Evolutionary conservation across 768 basidiomycete genomes (phyloP), one percentile per base, ranked within the genome.

Genomic region (Boletus eberwhitei): DNA sequence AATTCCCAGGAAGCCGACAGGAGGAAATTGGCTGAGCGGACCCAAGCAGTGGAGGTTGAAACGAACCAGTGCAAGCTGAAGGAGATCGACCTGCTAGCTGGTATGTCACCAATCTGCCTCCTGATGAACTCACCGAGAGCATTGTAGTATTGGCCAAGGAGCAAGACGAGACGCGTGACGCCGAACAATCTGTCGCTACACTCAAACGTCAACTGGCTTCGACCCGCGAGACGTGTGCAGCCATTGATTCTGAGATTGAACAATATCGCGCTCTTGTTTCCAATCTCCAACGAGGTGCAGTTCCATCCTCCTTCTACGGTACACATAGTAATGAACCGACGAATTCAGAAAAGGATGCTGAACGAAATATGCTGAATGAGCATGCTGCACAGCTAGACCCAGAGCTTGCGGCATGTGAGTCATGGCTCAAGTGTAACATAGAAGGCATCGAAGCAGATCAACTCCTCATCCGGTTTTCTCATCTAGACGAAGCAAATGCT

Each of bases 401-500:
- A 2, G 87, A 90, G 59, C 71, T 89, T 24, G 69, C 73, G 3
- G 77, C 71, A 14, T 80, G 80, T 59, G 84, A 90, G 72, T 74
- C 75, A 8, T 71, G 74, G 34, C 71, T 90, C 32, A 78, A 79
- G 16, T 88, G 84, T 66, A 70, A 77, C 16, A 79, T 94, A n/a
- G 90, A 94, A 68, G 91, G 91, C 37, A 80, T 94, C 39, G 84
- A 84, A 62, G 76, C 75, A 35, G 86, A 89, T 66, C 79, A 83
- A 44, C 77, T 94, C 19, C 78, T 93, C 43, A 74, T 94, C 51
- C 83, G 85, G 5, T 93, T 93, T 68, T 78, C 79, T 11, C 72
- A 81, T 52, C 64, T 93, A 36, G 87, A 92, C 63, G 74, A 77
- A 5, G 59, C 71, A 4, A 80, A 87, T 43, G 75, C 76, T 2